Base-by-base conservation (phyloP, 805 yeast species). In the Cyberlindnera bimundalis region DNA sequence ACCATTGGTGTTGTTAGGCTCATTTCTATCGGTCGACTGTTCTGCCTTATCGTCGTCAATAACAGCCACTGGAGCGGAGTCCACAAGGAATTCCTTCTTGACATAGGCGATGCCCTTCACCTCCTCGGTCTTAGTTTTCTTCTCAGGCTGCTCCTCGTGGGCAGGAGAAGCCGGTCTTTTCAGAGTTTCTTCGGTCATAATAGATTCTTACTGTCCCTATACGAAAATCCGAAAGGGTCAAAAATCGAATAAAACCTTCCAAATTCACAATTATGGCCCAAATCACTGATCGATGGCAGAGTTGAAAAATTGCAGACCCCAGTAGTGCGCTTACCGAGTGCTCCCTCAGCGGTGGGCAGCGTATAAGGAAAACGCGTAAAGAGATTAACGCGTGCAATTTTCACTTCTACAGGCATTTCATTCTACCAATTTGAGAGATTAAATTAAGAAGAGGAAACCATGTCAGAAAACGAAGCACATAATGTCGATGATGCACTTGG, bases 101-200 rank as follows among this genome's bases (percentile, higher is more conserved):
- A 88, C 74, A 10, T 81, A 75, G 0, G 96, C 96, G 37, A 82
- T 66, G 34, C 96, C 95, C 46, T 75, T 78, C 15, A 20, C 33
- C 27, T 37, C 40, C n/a, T 48, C 50, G 1, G 30, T 28, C 29
- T 45, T 45, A 15, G 39, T 25, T 41, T 47, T 49, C 36, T 55
- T 48, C n/a, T 46, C 52, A 2, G 37, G 29, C 9, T 26, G 23
- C 17, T 23, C 23, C 29, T 8, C 36, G 1, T 19, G 39, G 4
- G 6, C 31, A 6, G 58, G 49, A 11, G 56, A 40, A 2, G 45
- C 55, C 9, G 53, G 43, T 43, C 58, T 54, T 33, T 56, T 52
- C 28, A 38, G 28, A 12, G 35, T 37, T 9, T 48, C 53, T 14
- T 46, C 50, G 3, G 46, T 30, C 49, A 45, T 44, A 21, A 10